Evolutionary conservation across 164 flowering plant genomes (phyloP), one percentile per base, ranked within the genome.

Genomic region (Annona squamosa): DNA sequence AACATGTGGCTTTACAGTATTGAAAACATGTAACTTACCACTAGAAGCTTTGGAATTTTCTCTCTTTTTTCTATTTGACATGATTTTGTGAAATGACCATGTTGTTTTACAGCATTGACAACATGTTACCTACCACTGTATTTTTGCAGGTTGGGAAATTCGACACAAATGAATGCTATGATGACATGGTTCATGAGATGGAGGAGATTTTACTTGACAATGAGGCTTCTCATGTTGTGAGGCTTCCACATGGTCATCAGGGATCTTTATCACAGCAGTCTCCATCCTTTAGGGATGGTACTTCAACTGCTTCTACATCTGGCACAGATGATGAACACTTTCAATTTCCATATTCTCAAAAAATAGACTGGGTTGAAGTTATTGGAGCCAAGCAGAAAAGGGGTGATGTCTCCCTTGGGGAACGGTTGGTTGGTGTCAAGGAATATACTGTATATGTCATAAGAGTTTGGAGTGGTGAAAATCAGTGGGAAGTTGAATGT

Each of bases 401-500:
- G 71, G 98, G 99, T 52, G 91, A 91, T 74, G 92, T 95, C 48
- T 95, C 99, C 64, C 79, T 95, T 13, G 87, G 96, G 78, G 99
- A 95, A 79, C 86, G 98, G 73, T 82, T 95, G 59, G 97, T 93
- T 75, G 99, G 99, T 72, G 97, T 93, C 56, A 93, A 88, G 85
- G 97, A 95, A 79, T 89, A 91, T 74, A 91, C 97, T 68, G 89
- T 88, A 3, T 95, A 95, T 73, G 78, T n/a, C 71, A 75, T 95
- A 73, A 87, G 87, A 79, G 97, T 90, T 52, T 85, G 91, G 91
- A 86, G 88, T 77, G 96, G 94, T 73, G 78, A 80, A 59, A 84
- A 87, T 59, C 85, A 86, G 4, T 95, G 97, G 97, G 97, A 95
- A 77, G 89, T 93, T 70, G 99, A 93, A 78, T 90, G 89, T 13